Percentiles rank a stretch among this genome's conserved stretches.
These are phyloP conservation scores for Diaporthe citrichinensis DNA, from an alignment of 2,329 filamentous ascomycete species.

Conservation along the genomic window DNA sequence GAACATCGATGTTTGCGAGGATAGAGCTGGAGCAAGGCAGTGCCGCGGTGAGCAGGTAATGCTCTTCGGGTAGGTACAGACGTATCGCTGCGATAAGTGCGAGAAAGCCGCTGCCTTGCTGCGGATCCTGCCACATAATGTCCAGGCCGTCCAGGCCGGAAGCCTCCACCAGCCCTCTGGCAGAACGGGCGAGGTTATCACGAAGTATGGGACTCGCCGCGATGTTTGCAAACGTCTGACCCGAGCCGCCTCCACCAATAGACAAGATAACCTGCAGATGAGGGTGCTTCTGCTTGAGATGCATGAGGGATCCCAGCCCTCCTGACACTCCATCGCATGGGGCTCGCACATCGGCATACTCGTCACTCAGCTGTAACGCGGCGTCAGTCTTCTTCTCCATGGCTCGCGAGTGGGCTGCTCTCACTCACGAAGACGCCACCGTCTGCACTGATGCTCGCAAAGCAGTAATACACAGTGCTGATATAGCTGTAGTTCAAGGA, in stretches of 20 bases:
- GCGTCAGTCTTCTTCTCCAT: neutral
- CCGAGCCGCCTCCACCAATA: constrained; percentile 77
- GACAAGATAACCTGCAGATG: constrained; percentile 84
- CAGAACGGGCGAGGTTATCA: constrained; percentile 79
- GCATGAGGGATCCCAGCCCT: constrained; percentile 80
- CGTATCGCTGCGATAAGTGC: constrained; percentile 77
- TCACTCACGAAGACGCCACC: constrained; percentile 80
- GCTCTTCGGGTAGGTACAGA: constrained; percentile 75
- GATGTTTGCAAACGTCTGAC: constrained; percentile 76
- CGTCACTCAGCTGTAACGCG: constrained; percentile 76
- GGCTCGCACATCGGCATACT: constrained; percentile 81
- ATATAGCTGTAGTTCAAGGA: constrained; percentile 82
- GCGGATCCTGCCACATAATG: constrained; percentile 82
- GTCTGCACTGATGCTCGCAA: constrained; percentile 80
- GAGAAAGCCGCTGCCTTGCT: constrained; percentile 80
- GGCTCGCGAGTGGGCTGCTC: constrained; percentile 18
- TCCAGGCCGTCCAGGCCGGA: constrained; percentile 83
- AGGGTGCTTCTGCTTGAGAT: constrained; percentile 78
- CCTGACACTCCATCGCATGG: constrained; percentile 80
- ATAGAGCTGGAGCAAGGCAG: constrained; percentile 78
- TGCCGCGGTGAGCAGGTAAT: constrained; percentile 79
- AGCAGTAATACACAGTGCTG: constrained; percentile 87
- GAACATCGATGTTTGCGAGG: constrained; percentile 78
- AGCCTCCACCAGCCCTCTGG: constrained; percentile 75
- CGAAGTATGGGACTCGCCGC: constrained; percentile 72